Evolutionary conservation across 352 stramenopile genomes (phyloP), one percentile per base, ranked within the genome.

Genomic region (Globisporangium viniferum): DNA sequence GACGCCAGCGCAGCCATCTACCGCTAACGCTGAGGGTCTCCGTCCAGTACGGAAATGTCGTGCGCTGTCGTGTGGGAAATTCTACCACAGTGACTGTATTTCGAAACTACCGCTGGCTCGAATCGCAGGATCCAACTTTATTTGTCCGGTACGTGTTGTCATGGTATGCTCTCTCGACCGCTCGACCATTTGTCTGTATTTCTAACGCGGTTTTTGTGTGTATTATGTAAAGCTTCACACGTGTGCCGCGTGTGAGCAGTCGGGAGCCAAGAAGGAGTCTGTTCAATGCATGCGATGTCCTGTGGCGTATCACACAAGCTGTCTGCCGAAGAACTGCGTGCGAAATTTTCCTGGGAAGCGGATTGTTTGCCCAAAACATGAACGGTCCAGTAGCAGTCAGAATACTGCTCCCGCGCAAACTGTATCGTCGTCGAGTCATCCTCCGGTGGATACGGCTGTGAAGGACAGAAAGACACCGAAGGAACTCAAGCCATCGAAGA

Each of bases 61-160:
- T 33, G 88, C 88, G 51, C 70, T 92, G 7, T 93, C 86, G 49
- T 95, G 88, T 58, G 88, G 88, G 31, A 94, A 94, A 65, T 95
- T 88, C 64, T 95, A 94, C 63, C 88, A 95, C 60, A 76, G 88
- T 20, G 74, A 89, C 41, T 95, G 88, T 59, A 92, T 95, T 55
- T 87, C 83, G 39, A 86, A 86, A 58, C 82, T 93, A 58, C 83
- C 88, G 55, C 73, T 95, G 46, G 88, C 88, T 6, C 71, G 88
- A 22, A 91, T 92, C 62, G 88, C 88, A 15, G 81, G 86, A 66
- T 81, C 82, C 57, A 80, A 90, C 66, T 95, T 95, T 63, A 95
- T 95, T 55, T 95, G 88, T 63, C 86, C 88, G 39, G 75, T 82
- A 70, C 53, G 76, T 71, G 61, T 55, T 44, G 1, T 56, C 6